phyloP scores from a whole-genome alignment of 2,329 filamentous ascomycete genomes.

The Alternaria postmessia region DNA sequence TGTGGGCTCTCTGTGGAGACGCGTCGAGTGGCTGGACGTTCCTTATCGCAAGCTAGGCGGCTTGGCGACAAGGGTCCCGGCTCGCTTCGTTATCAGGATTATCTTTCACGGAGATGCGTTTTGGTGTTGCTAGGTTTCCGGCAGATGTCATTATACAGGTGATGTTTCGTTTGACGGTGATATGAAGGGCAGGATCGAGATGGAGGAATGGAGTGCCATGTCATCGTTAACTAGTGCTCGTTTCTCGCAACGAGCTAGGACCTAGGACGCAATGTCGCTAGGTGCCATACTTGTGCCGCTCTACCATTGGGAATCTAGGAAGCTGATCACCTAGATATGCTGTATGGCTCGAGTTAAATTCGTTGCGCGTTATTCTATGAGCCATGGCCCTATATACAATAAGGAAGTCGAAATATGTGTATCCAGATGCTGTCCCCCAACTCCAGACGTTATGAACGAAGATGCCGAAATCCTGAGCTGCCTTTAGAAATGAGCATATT shows the following conservation, averaged over 20 bases:
- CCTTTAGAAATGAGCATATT: background rate
- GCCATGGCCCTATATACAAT: background rate
- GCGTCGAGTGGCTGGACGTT: slow-evolving; percentile 6
- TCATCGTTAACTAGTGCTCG: background rate
- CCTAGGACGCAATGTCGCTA: too few species aligned
- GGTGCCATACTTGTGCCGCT: too few species aligned
- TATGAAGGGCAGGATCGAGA: background rate
- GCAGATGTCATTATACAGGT: background rate
- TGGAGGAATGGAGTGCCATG: background rate
- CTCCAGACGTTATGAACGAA: background rate
- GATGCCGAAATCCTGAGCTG: background rate
- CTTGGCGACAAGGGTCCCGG: slow-evolving; percentile 18
- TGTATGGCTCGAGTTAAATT: background rate
- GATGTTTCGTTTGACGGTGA: background rate
- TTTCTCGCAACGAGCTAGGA: too few species aligned
- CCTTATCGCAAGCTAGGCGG: slow-evolving; percentile 18
- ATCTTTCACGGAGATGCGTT: slow-evolving; percentile 24
- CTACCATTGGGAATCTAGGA: too few species aligned
- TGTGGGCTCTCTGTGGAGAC: slow-evolving; percentile 1
- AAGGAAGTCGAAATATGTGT: background rate
- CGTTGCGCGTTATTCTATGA: background rate
- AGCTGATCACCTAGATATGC: too few species aligned
- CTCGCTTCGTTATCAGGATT: slow-evolving; percentile 18
- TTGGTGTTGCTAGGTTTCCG: slow-evolving; percentile 16
- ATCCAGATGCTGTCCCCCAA: background rate